phyloP scores from a whole-genome alignment of 2,329 filamentous ascomycete species.

The Nemania sp. region DNA sequence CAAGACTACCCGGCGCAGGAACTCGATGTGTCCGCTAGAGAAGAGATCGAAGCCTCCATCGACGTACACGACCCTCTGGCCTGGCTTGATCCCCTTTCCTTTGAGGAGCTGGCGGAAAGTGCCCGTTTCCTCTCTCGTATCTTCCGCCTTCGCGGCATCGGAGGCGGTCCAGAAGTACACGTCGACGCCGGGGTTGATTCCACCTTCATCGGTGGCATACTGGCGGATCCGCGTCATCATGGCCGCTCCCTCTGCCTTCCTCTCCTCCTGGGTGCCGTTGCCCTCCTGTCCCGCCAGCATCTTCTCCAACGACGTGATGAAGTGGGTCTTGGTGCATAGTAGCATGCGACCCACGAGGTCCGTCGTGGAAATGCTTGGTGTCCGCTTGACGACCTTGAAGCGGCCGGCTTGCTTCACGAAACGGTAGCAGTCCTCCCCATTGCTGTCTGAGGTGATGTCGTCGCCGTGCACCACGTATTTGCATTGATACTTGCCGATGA shows the following conservation, averaged over 20 bases:
- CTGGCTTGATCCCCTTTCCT: conserved; percentile 77
- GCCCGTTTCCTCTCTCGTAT: conserved; percentile 69
- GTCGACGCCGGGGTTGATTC: conserved; percentile 80
- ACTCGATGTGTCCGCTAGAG: conserved; percentile 96
- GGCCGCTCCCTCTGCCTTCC: conserved; percentile 69
- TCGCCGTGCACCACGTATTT: conserved; percentile 96
- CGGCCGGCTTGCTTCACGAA: conserved; percentile 94
- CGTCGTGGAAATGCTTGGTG: conserved; percentile 95
- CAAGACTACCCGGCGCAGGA: conserved; percentile 81
- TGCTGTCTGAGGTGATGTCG: conserved; percentile 94
- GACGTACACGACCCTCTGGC: conserved; percentile 91
- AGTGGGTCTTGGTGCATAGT: conserved; percentile 93
- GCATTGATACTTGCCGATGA: conserved; percentile 96
- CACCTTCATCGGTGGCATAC: conserved; percentile 89
- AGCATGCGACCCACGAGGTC: conserved; percentile 99
- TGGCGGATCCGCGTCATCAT: conserved; percentile 83
- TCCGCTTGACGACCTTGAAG: conserved; percentile 97
- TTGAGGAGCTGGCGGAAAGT: conserved; percentile 75
- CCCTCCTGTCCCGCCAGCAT: conserved; percentile 79
- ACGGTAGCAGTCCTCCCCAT: conserved; percentile 95
- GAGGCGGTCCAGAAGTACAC: conserved; percentile 85
- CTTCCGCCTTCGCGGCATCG: conserved; percentile 58
- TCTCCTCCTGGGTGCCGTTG: conserved; percentile 74
- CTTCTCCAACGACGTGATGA: conserved; percentile 82
- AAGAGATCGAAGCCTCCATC: conserved; percentile 98